Conservation (phyloP, 2,329 filamentous ascomycete species). For the Neofusicoccum kwambonambiense region DNA sequence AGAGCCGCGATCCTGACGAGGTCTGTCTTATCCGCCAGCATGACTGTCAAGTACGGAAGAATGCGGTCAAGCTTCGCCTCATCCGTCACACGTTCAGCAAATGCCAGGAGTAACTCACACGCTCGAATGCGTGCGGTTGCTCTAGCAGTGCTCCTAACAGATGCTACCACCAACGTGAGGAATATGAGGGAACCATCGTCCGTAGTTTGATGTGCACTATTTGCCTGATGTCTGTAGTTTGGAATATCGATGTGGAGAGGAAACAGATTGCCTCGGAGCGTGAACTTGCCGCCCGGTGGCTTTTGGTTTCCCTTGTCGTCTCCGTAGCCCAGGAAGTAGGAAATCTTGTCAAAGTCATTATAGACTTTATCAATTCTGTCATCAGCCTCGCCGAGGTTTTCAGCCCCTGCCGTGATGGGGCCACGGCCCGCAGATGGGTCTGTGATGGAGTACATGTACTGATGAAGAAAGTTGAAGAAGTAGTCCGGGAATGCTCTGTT, state of each 20-base stretch:
- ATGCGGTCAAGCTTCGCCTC: conserved; percentile 94
- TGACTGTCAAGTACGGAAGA: conserved; percentile 80
- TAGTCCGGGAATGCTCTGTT: conserved; percentile 91
- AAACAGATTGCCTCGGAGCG: conserved; percentile 60
- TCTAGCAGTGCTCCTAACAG: conserved; percentile 82
- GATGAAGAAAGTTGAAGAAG: conserved; percentile 95
- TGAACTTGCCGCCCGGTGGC: conserved; percentile 30
- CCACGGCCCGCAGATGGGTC: conserved; percentile 80
- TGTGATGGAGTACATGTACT: conserved; percentile 95
- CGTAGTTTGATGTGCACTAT: conserved; percentile 59
- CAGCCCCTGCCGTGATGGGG: conserved; percentile 64
- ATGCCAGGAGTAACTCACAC: conserved; percentile 87
- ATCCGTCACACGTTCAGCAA: conserved; percentile 86
- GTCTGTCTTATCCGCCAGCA: conserved; percentile 80
- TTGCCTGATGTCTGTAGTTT: conserved; percentile 72
- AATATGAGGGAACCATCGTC: conserved; percentile 95
- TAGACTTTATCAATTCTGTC: conserved; percentile 92
- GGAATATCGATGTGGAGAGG: conserved; percentile 85
- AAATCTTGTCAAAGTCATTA: conserved; percentile 96
- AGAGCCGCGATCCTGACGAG: conserved; percentile 83
- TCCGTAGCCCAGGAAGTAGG: conserved; percentile 82
- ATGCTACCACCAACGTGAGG: conserved; percentile 82
- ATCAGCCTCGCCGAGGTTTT: conserved; percentile 82
- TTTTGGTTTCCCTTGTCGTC: conserved; percentile 46
- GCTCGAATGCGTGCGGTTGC: conserved; percentile 84